Base-by-base conservation (phyloP, 2,329 filamentous ascomycete species). In the Cryoendolithus antarcticus region DNA sequence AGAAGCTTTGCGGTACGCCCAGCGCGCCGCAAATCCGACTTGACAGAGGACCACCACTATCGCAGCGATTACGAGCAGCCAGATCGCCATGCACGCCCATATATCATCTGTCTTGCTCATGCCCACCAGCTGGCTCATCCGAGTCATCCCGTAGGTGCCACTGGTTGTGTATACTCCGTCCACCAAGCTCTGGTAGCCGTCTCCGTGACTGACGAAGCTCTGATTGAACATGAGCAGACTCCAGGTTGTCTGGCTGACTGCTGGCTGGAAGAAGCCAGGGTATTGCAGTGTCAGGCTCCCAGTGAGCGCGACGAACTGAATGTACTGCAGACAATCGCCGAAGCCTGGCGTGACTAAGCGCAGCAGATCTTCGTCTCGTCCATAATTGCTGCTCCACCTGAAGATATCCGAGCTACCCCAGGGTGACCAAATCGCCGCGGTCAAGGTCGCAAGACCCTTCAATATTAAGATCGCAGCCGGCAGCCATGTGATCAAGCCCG, bases 331-430 rank as follows among this genome's bases (percentile, higher is more conserved):
- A 55, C 91, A 98, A 57, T 98, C 91, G 5, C 86, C 86, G 57
- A 98, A 96, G 1, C 91, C 91, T 4, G 91, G 91, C 0, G 91
- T 98, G 28, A 98, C 86, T 35, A 98, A 70, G 40, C 91, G 79
- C 39, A 98, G 69, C 48, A 95, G 68, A 62, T 98, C 91, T 44
- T 85, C 83, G 52, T 98, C 91, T 50, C 89, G 78, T 29, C 91
- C 91, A 58, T 93, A 96, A 58, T 98, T 98, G 55, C 86, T 93
- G n/a, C 86, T 86, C 86, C 89, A 98, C 49, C 84, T 80, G 59
- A 96, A 96, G 12, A 89, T 71, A 57, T 98, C 83, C 6, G 77
- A 77, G 1, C 86, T 84, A 12, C 91, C 91, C 89, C 91, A 98
- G 0, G 91, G 91, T 55, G 88, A 95, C 57, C 78, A 89, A 30